Percentiles rank a stretch among this genome's conserved stretches.
Conservation (phyloP, 306 rosid genomes). For the Glycine latifolia region DNA sequence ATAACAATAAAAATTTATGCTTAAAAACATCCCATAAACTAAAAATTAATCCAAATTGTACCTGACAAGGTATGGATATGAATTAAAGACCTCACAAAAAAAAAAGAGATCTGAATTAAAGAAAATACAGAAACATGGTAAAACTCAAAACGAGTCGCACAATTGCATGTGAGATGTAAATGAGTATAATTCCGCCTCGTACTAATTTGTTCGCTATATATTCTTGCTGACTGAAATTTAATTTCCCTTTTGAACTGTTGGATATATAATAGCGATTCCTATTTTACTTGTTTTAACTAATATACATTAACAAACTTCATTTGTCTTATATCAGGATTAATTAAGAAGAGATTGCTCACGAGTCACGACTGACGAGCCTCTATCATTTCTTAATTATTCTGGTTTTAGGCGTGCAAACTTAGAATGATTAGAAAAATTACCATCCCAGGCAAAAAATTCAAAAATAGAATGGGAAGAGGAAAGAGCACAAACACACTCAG, state of each 20-base stretch:
- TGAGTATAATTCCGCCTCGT: background rate
- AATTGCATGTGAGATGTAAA: too few species aligned
- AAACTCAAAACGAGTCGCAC: too few species aligned
- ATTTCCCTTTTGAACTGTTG: background rate
- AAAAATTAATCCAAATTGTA: too few species aligned
- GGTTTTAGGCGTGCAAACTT: constrained; percentile 7
- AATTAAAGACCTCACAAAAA: too few species aligned
- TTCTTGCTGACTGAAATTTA: background rate
- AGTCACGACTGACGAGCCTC: background rate
- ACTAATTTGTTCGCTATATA: background rate
- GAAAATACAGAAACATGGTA: too few species aligned
- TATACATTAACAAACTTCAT: too few species aligned
- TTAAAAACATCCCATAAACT: too few species aligned
- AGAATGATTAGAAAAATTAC: constrained; percentile 35
- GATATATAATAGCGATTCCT: too few species aligned
- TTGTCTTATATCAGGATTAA: background rate
- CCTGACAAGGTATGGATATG: too few species aligned
- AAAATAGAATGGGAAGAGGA: constrained; percentile 43
- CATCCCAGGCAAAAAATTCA: constrained; percentile 14
- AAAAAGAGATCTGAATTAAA: too few species aligned
- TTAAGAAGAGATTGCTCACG: background rate
- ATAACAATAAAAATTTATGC: too few species aligned
- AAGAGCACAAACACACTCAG: constrained; percentile 12
- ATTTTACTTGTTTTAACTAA: too few species aligned
- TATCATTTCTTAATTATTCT: background rate